Base-by-base conservation (phyloP, 257 asterid species). In the Misopates orontium region DNA sequence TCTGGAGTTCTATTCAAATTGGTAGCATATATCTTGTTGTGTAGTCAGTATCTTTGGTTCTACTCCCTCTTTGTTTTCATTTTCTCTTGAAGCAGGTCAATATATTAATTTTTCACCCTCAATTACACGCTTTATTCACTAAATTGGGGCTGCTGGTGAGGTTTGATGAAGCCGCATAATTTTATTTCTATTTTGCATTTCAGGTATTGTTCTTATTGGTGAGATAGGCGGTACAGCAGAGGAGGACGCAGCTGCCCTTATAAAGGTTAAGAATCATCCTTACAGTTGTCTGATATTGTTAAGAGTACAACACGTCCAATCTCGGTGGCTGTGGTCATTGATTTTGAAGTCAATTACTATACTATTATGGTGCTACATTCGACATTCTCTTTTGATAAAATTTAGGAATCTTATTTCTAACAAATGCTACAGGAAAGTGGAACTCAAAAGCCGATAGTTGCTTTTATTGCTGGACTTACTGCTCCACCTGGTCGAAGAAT, bases 141-240 rank as follows among this genome's bases (percentile, higher is more conserved):
- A 24, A 56, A 56, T 64, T 48, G 56, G 56, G 14, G 19, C 15
- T 18, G 12, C 51, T 57, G 36, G n/a, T 4, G 5, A 24, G 36
- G 45, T 54, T 25, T 14, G 51, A 68, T 61, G 32, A 24, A 60
- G 42, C 69, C 58, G 59, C 58, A 58, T 44, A 68, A 62, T 47
- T 32, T 47, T 54, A 53, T 47, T 47, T 74, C 56, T 44, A 41
- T 60, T 68, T 63, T 65, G 51, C 59, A 52, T 73, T 68, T 80
- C 76, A 92, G 98, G 98, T 73, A 87, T 92, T 53, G 64, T 92
- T 75, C 95, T 92, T 48, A 92, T 92, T 56, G 98, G 98, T 64
- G 98, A 92, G 87, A 92, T 92, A 18, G 97, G 98, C 66, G 98
- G 97, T 73, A 89, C 97, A n/a, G 97, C 97, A 23, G 98, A 92